Evolutionary conservation across 2,329 filamentous ascomycete genomes (phyloP), one percentile per base, ranked within the genome.

Genomic region (Botrytis elliptica): DNA sequence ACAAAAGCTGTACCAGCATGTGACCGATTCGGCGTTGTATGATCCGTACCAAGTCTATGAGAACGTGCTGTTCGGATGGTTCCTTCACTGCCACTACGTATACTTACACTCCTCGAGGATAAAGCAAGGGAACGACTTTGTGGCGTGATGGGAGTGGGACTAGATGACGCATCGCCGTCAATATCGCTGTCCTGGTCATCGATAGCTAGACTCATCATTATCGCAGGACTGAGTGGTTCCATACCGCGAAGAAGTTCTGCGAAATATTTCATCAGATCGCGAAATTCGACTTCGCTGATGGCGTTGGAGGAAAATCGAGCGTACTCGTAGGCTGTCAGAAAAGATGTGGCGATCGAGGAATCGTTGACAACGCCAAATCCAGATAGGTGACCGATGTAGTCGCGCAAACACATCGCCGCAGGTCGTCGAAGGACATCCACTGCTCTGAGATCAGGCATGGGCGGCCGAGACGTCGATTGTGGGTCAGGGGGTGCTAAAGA

Each of bases 201-300:
- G 14, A 76, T 75, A 29, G 78, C 75, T 8, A 79, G 74, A 44
- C 74, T 76, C 36, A 75, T 72, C 2, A 81, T 73, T 33, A 79
- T 64, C 3, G 75, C 75, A 16, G 76, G 75, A 62, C 74, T 76
- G 1, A 81, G 72, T 0, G 88, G 86, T 42, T 85, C 87, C 92
- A 98, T 97, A 29, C 87, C 88, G 70, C 92, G 89, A 22, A 98
- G 84, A 0, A 98, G 85, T 71, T 92, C 89, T 2, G 95, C 92
- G 82, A 98, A 98, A 40, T 93, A 86, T 73, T 90, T 88, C 94
- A 98, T 98, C 44, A 98, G 85, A 36, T 87, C 84, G 55, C 92
- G 87, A 81, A 99, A 98, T 70, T 91, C 87, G 0, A 83, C 79
- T 77, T 95, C 91, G 4, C 89, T 87, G 6, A 97, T 84, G 1